Evolutionary conservation across 345 rosid species (phyloP), one percentile per base, ranked within the genome.

Genomic region (Eutrema japonicum): DNA sequence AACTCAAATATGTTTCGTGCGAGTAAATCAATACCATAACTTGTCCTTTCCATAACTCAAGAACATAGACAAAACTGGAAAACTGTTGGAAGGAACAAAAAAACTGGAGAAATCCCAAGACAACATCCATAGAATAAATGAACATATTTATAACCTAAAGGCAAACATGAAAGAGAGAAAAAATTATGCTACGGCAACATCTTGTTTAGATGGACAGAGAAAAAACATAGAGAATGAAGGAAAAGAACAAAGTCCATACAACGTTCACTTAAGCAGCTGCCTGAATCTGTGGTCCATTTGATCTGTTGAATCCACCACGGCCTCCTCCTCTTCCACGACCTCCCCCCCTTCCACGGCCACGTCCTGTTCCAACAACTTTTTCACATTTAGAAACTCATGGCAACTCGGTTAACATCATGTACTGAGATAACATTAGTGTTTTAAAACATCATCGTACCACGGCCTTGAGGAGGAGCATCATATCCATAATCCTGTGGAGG

Each of bases 301-400:
- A 67, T 53, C 70, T 72, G 71, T 79, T 58, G 14, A 70, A 74
- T 51, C 82, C 72, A 77, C 81, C 81, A 60, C 78, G 74, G 12
- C 81, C 78, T 56, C 80, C 77, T 26, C 75, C 72, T 80, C 90
- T 86, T 59, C 95, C 98, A 40, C 93, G 91, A n/a, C 74, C 50
- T 63, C 91, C 86, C 75, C 78, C 87, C 76, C 80, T 77, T 66
- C 80, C 90, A 9, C 89, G 85, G 5, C 93, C 93, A 64, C 90
- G 90, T n/a, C 90, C 94, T 91, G 73, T 54, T 43, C 54, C 68
- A 72, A 6, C 18, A 72, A 59, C 0, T 7, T 22, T 41, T n/a
- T 50, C 38, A 43, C 43, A 27, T 59, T 71, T 8, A 58, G 36
- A 57, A 53, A 58, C 56, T 33, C 18, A 32, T 13, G 43, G 1